Percentiles rank a stretch among this genome's conserved stretches.
Evolutionary conservation across 2,329 filamentous ascomycete species (phyloP).

Genomic region (Penicillium sp.): DNA sequence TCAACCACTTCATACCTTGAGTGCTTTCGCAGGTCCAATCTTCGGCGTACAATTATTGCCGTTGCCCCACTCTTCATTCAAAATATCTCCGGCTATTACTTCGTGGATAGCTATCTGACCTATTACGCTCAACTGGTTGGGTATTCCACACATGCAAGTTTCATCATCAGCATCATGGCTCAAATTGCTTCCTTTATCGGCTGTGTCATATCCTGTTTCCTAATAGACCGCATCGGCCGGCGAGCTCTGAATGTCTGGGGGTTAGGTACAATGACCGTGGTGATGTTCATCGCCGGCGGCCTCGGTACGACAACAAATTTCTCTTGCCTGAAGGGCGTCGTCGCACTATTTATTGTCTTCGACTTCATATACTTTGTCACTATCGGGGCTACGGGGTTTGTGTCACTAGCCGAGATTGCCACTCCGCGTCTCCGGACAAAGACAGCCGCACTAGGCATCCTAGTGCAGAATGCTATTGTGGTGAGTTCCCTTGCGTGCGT

Average conservation of each 20-base stretch:
- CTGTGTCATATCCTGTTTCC: neutral
- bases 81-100: neutral
- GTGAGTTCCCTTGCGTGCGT: too few relatives aligned
- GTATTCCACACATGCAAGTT: neutral
- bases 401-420: constrained; percentile 5
- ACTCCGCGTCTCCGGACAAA: constrained; percentile 8
- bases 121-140: neutral
- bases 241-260: too few relatives aligned
- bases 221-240: neutral
- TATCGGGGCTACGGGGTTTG: neutral
- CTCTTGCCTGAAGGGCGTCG: too few relatives aligned
- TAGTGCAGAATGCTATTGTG: too few relatives aligned
- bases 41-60: neutral
- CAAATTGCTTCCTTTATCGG: neutral
- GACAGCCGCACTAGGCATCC: constrained; percentile 1
- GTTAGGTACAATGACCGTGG: too few relatives aligned
- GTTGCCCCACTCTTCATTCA: neutral
- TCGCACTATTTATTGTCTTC: constrained; percentile 5
- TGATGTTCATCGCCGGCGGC: too few relatives aligned
- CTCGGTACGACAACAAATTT: too few relatives aligned
- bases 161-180: neutral
- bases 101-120: neutral
- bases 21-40: neutral
- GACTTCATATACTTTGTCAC: constrained; percentile 5
- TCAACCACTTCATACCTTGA: neutral